Conservation (phyloP, 768 basidiomycete species). For the Leccinum uliginosum region DNA sequence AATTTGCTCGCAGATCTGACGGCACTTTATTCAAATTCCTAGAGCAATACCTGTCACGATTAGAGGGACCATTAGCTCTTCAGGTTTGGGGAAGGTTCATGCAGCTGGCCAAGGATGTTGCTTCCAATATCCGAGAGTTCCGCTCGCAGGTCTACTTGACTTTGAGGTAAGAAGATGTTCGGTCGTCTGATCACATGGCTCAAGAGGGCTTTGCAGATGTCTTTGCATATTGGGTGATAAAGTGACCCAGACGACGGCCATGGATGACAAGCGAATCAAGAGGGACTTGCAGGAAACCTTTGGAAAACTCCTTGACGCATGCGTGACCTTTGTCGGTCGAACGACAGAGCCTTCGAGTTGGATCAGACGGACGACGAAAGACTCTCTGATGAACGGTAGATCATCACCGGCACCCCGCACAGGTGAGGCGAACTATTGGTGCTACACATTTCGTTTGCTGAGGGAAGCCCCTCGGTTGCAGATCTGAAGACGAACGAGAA, state of each 20-base stretch:
- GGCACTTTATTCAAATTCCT: constrained; percentile 76
- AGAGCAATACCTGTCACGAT: constrained; percentile 73
- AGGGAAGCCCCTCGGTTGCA: constrained; percentile 12
- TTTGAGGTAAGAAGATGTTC: constrained; percentile 53
- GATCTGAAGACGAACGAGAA: constrained; percentile 64
- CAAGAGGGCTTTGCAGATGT: constrained; percentile 45
- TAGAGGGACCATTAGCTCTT: constrained; percentile 88
- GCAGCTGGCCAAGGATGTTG: constrained; percentile 73
- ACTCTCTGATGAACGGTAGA: constrained; percentile 62
- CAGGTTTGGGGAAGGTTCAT: constrained; percentile 88
- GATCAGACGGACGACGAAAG: constrained; percentile 68
- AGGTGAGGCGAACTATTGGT: constrained; percentile 33
- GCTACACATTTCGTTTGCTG: background rate
- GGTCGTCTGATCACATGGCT: constrained; percentile 5
- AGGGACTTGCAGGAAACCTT: constrained; percentile 93
- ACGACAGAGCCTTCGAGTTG: constrained; percentile 74
- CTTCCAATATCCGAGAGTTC: constrained; percentile 61
- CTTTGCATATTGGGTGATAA: constrained; percentile 77
- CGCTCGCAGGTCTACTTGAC: constrained; percentile 67
- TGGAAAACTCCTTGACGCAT: constrained; percentile 78
- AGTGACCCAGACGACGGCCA: constrained; percentile 80
- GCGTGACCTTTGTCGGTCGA: constrained; percentile 67
- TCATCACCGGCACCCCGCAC: constrained; percentile 62
- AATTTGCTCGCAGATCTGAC: constrained; percentile 55
- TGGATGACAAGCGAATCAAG: constrained; percentile 84